Evolutionary conservation across 2,329 filamentous ascomycete species (phyloP).

Genomic region (Trichoderma polysporum): DNA sequence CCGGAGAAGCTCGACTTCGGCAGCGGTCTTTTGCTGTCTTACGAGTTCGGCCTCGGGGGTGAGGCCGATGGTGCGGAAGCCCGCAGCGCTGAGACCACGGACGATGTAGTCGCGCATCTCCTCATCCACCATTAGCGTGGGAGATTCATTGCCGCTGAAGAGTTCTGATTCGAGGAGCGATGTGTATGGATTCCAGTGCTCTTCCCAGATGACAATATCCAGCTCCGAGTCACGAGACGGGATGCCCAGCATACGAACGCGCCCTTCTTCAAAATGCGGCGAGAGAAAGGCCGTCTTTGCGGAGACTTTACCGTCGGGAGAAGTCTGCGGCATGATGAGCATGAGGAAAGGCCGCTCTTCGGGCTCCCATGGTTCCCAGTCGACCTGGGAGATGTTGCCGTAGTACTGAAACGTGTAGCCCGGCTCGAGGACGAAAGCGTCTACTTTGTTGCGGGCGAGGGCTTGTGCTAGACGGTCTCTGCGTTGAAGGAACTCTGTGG

Average conservation of each 20-base stretch:
- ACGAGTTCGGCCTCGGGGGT: slow-evolving; percentile 56
- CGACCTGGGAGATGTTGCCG: slow-evolving; percentile 58
- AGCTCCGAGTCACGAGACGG: slow-evolving; percentile 49
- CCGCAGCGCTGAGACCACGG: slow-evolving; percentile 52
- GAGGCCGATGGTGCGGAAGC: slow-evolving; percentile 57
- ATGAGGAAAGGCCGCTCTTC: slow-evolving; percentile 64
- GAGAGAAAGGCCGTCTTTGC: slow-evolving; percentile 59
- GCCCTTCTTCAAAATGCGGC: slow-evolving; percentile 60
- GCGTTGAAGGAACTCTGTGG: slow-evolving; percentile 54
- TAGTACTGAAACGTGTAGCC: slow-evolving; percentile 64
- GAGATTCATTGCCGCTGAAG: slow-evolving; percentile 31
- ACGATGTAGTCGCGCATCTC: slow-evolving; percentile 64
- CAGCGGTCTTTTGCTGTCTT: slow-evolving; percentile 56
- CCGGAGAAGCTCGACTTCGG: slow-evolving; percentile 56
- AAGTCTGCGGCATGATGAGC: slow-evolving; percentile 52
- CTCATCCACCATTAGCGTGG: slow-evolving; percentile 62
- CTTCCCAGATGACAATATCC: slow-evolving; percentile 59
- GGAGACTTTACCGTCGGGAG: slow-evolving; percentile 40
- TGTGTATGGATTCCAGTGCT: slow-evolving; percentile 63
- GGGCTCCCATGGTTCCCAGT: slow-evolving; percentile 66
- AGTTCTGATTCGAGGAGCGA: slow-evolving; percentile 50
- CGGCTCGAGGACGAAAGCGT: slow-evolving; percentile 63
- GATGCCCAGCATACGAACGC: slow-evolving; percentile 59
- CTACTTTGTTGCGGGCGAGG: slow-evolving; percentile 48
- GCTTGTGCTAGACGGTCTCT: slow-evolving; percentile 57